Percentiles rank a stretch among this genome's conserved stretches.
Conservation (phyloP, 2,329 filamentous ascomycete species). For the Fusarium zealandicum region DNA sequence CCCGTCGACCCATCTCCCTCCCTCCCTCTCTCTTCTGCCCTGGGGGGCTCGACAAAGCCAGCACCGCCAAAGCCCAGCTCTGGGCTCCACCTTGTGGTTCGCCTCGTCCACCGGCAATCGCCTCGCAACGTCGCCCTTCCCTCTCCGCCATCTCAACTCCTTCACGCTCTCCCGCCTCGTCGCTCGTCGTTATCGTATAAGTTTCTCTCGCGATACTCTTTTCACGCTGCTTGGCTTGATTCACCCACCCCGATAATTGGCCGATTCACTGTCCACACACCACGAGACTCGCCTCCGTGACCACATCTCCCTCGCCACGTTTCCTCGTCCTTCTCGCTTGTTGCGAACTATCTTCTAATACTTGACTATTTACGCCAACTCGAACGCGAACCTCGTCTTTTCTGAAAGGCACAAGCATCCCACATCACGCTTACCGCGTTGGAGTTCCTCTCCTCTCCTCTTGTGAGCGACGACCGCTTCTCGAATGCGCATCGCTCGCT, state of each 20-base stretch:
- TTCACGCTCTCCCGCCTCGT: constrained; percentile 12
- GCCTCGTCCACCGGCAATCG: constrained; percentile 27
- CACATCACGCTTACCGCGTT: background rate
- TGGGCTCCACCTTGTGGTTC: constrained; percentile 28
- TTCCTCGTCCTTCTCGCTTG: constrained; percentile 14
- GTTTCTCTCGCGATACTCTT: constrained; percentile 11
- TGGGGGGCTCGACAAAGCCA: constrained; percentile 20
- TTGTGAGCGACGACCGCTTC: constrained; percentile 32
- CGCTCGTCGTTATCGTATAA: constrained; percentile 5
- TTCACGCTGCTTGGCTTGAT: constrained; percentile 4
- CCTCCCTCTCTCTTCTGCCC: constrained; percentile 12
- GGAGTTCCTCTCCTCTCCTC: constrained; percentile 8
- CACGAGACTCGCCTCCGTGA: constrained; percentile 11
- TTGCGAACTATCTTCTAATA: constrained; percentile 4
- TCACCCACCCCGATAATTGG: constrained; percentile 13
- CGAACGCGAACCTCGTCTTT: background rate
- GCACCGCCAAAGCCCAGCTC: constrained; percentile 1
- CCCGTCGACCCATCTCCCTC: background rate
- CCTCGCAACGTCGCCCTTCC: constrained; percentile 28
- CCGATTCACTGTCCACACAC: constrained; percentile 6
- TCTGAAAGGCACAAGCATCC: no score
- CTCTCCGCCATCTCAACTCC: constrained; percentile 26
- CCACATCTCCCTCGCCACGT: constrained; percentile 30
- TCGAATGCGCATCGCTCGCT: constrained; percentile 50
- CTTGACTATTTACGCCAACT: background rate